Evolutionary conservation across 768 basidiomycete species (phyloP), one percentile per base, ranked within the genome.

Genomic region (Amanita exitialis): DNA sequence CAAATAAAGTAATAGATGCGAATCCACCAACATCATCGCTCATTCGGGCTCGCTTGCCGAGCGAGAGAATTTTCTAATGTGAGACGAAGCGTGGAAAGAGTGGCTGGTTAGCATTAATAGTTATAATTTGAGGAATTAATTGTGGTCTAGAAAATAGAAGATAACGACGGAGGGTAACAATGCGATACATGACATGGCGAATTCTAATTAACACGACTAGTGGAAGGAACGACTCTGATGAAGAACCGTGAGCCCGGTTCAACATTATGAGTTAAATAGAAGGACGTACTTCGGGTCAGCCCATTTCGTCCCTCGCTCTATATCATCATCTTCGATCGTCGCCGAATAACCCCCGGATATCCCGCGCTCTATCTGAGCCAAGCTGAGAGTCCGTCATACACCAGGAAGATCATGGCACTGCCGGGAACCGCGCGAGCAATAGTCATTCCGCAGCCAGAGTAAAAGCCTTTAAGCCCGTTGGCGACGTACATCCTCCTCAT

Each of bases 401-500:
- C 88, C 57, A 90, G 69, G 63, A 97, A 98, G 49, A 98, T 92
- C 51, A 97, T 76, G 4, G 89, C 94, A 62, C 87, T 91, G 62
- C 88, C 91, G 7, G 92, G 92, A 49, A 93, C 81, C 6, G 86
- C 81, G 51, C 92, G 73, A 38, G 82, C 78, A 15, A 90, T 83
- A 0, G 94, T 98, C 62, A 97, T 82, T 9, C 92, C 93, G 62
- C 89, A 92, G 0, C 95, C 95, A 21, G 90, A 86, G 66, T 98
- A 98, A 58, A 96, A 64, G 2, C 94, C 95, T 42, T 74, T 74
- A 6, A 96, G 56, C 2, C 95, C 95, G 63, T 86, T 79, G 16
- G 76, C 77, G 37, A 62, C 65, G 62, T 85, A 95, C 73, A 96
- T 80, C 57, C 80, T 79, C 59, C 62, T 74, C 32, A 79, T 82